These are phyloP conservation scores for Butyriboletus loyo DNA, from an alignment of 768 basidiomycete genomes.

Conservation along the genomic window DNA sequence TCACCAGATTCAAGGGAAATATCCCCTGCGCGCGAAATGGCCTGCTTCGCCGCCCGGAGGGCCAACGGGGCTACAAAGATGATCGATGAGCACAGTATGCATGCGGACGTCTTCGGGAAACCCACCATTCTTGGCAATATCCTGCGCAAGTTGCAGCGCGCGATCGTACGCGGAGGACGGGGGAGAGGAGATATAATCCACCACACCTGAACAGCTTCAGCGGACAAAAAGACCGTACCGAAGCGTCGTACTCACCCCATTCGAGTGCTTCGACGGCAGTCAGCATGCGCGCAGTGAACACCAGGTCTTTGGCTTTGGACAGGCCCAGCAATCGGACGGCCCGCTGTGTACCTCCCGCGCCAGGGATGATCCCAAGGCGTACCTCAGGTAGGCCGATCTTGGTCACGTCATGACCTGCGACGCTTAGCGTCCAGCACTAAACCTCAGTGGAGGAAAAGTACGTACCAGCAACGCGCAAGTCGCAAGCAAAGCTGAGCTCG, in stretches of 20 bases:
- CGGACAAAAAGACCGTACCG: not conserved
- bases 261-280: slow-evolving; percentile 65
- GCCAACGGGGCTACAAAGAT: slow-evolving; percentile 69
- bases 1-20: slow-evolving; percentile 73
- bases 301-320: slow-evolving; percentile 80
- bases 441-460: not conserved
- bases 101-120: not conserved
- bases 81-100: not conserved
- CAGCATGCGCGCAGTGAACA: slow-evolving; percentile 75
- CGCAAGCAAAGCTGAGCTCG: slow-evolving; percentile 84
- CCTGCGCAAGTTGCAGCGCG: slow-evolving; percentile 64
- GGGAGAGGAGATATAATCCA: slow-evolving; percentile 75
- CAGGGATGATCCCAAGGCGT: slow-evolving; percentile 80
- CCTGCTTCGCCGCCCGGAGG: slow-evolving; percentile 82
- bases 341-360: slow-evolving; percentile 87
- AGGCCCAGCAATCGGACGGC: slow-evolving; percentile 73
- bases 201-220: slow-evolving; percentile 53
- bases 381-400: slow-evolving; percentile 89
- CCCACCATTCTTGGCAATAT: slow-evolving; percentile 66
- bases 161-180: slow-evolving; percentile 62
- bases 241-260: slow-evolving; percentile 48
- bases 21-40: slow-evolving; percentile 77
- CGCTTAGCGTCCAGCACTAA: not conserved
- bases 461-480: slow-evolving; percentile 84
- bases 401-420: slow-evolving; percentile 58